These are phyloP conservation scores for Botrytis aclada DNA, from an alignment of 2,329 filamentous ascomycete genomes.

Conservation along the genomic window DNA sequence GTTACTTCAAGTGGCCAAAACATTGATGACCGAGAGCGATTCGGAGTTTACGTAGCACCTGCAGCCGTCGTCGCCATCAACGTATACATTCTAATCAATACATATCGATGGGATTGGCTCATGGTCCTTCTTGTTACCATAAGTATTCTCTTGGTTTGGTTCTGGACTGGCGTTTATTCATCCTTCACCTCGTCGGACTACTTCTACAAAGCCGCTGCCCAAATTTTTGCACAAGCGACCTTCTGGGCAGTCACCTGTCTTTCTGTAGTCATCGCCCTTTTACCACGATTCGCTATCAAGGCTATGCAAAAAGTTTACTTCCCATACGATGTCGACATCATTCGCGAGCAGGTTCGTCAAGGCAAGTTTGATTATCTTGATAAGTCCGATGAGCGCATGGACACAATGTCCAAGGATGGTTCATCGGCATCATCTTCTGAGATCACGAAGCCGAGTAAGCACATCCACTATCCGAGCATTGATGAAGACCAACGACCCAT, in stretches of 20 bases:
- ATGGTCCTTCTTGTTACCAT: conserved; percentile 78
- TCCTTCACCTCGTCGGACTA: conserved; percentile 52
- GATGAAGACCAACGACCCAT: conserved; percentile 90
- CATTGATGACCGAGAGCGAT: conserved; percentile 74
- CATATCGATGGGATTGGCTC: conserved; percentile 97
- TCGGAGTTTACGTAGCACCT: conserved; percentile 84
- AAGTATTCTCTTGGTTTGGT: conserved; percentile 84
- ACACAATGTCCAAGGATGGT: conserved; percentile 42
- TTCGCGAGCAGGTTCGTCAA: conserved; percentile 83
- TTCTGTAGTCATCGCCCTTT: conserved; percentile 75
- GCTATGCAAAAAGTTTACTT: conserved; percentile 89
- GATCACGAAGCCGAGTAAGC: conserved; percentile 48
- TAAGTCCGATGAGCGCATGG: conserved; percentile 24
- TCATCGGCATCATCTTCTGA: conserved; percentile 59
- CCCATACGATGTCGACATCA: conserved; percentile 90
- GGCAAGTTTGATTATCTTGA: conserved; percentile 77
- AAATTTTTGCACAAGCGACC: conserved; percentile 75
- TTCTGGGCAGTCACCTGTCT: conserved; percentile 87
- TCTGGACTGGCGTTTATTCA: conserved; percentile 88
- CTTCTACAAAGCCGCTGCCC: conserved; percentile 74
- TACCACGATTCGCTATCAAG: conserved; percentile 86
- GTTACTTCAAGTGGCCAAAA: conserved; percentile 70
- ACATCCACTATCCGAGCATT: conserved; percentile 59
- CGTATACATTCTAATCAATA: conserved; percentile 91
- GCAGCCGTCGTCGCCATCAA: conserved; percentile 88